Conservation (phyloP, 495 filamentous ascomycete genomes). For the Hypoxylon lienhwacheense region DNA sequence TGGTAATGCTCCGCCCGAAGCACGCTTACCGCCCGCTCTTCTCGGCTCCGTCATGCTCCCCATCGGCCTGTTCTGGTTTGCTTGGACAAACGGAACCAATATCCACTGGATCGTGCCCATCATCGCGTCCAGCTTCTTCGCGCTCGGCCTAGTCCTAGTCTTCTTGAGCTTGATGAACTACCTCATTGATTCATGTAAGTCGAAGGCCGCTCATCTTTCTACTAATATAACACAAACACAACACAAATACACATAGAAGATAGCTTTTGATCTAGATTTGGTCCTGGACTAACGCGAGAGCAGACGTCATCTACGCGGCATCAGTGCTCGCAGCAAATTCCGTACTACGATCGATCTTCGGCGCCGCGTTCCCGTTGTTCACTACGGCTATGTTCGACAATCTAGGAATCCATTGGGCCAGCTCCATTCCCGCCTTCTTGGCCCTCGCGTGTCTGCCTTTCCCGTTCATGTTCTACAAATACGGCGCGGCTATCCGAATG, state of each 20-base stretch:
- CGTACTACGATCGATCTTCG: conserved; percentile 66
- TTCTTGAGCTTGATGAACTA: conserved; percentile 78
- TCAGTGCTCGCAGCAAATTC: conserved; percentile 78
- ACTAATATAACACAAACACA: background rate
- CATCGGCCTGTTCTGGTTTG: conserved; percentile 63
- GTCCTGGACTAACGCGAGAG: conserved; percentile 4
- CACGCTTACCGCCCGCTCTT: conserved; percentile 77
- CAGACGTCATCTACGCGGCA: conserved; percentile 75
- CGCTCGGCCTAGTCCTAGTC: conserved; percentile 54
- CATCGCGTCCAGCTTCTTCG: conserved; percentile 52
- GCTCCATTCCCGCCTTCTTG: conserved; percentile 74
- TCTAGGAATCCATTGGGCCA: conserved; percentile 82
- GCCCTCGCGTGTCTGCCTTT: conserved; percentile 75
- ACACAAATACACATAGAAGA: background rate
- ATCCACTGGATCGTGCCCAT: conserved; percentile 59
- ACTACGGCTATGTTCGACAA: conserved; percentile 73
- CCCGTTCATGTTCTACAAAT: conserved; percentile 79
- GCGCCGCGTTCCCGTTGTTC: conserved; percentile 85
- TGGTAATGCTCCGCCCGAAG: conserved; percentile 70
- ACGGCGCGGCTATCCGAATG: conserved; percentile 64
- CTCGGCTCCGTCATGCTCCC: conserved; percentile 56
- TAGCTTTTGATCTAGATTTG: no score
- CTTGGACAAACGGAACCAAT: conserved; percentile 55
- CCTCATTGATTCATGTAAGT: conserved; percentile 67
- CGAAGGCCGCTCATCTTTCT: background rate